Conservation (phyloP, 2,329 filamentous ascomycete species). For the Monosporascus sp. region DNA sequence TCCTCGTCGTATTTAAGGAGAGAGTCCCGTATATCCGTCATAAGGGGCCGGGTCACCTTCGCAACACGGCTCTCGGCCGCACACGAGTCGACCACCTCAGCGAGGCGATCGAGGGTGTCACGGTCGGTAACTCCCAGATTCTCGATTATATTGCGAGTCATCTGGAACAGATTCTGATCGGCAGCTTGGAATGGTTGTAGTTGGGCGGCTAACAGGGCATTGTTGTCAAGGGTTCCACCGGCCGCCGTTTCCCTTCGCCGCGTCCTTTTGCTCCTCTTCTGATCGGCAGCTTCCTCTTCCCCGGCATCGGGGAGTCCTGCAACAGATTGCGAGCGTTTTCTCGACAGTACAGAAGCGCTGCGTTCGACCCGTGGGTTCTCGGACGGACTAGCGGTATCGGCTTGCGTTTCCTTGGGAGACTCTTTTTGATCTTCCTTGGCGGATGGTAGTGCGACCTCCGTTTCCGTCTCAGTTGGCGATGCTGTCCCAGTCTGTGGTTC, state of each 20-base stretch:
- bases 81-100: slow-evolving; percentile 49
- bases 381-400: slow-evolving; percentile 23
- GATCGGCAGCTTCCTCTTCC: slow-evolving; percentile 53
- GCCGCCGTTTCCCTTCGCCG: slow-evolving; percentile 53
- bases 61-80: slow-evolving; percentile 45
- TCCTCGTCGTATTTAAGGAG: slow-evolving; percentile 50
- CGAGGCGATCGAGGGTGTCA: slow-evolving; percentile 39
- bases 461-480: slow-evolving; percentile 2
- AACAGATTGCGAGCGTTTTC: slow-evolving; percentile 59
- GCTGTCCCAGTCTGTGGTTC: slow-evolving; percentile 2
- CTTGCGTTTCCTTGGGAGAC: slow-evolving; percentile 28
- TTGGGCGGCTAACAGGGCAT: slow-evolving; percentile 48
- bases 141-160: slow-evolving; percentile 50
- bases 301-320: slow-evolving; percentile 52
- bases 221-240: slow-evolving; percentile 50
- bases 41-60: slow-evolving; percentile 41
- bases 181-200: slow-evolving; percentile 53
- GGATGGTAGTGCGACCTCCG: slow-evolving; percentile 7
- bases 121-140: slow-evolving; percentile 49
- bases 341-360: slow-evolving; percentile 37
- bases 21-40: slow-evolving; percentile 44
- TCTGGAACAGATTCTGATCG: slow-evolving; percentile 51
- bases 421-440: slow-evolving; percentile 33
- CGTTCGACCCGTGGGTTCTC: slow-evolving; percentile 30
- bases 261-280: slow-evolving; percentile 62